phyloP scores from a whole-genome alignment of 352 stramenopile species.

The Phytophthora cactorum region DNA sequence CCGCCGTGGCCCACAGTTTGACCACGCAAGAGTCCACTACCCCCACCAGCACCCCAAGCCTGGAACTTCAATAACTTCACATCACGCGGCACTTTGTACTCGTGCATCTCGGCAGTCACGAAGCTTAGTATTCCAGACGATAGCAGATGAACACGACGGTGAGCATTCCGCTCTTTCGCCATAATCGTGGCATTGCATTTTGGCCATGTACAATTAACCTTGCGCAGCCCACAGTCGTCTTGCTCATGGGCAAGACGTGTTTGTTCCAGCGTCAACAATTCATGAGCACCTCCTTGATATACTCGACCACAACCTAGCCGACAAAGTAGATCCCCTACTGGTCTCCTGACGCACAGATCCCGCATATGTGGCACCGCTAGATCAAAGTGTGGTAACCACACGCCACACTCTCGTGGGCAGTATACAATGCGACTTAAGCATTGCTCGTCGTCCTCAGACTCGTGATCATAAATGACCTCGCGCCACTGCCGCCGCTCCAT shows the following conservation, averaged over 20 bases:
- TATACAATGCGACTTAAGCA: slow-evolving; percentile 60
- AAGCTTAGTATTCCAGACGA: slow-evolving; percentile 68
- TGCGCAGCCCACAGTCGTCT: slow-evolving; percentile 68
- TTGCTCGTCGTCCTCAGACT: slow-evolving; percentile 44
- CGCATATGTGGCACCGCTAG: slow-evolving; percentile 58
- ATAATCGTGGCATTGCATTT: slow-evolving; percentile 57
- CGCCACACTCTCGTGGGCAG: slow-evolving; percentile 71
- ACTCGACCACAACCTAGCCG: slow-evolving; percentile 65
- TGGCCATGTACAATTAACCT: slow-evolving; percentile 79
- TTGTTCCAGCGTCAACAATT: slow-evolving; percentile 72
- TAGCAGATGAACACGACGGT: slow-evolving; percentile 65
- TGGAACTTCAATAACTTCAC: slow-evolving; percentile 73
- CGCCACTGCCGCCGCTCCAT: slow-evolving; percentile 59
- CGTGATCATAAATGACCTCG: slow-evolving; percentile 58
- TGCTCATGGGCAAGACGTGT: slow-evolving; percentile 70
- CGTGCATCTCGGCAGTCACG: slow-evolving; percentile 61
- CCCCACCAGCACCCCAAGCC: slow-evolving; percentile 71
- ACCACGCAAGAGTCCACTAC: slow-evolving; percentile 60
- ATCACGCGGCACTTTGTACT: slow-evolving; percentile 73
- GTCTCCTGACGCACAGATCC: slow-evolving; percentile 63
- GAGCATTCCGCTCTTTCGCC: slow-evolving; percentile 66
- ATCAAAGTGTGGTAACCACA: slow-evolving; percentile 60
- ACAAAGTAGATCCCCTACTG: slow-evolving; percentile 63
- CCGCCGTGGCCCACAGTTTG: slow-evolving; percentile 63
- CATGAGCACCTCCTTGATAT: slow-evolving; percentile 60